phyloP scores from a whole-genome alignment of 371 early-diverging fungal genomes.

The Mortierella sp. region DNA sequence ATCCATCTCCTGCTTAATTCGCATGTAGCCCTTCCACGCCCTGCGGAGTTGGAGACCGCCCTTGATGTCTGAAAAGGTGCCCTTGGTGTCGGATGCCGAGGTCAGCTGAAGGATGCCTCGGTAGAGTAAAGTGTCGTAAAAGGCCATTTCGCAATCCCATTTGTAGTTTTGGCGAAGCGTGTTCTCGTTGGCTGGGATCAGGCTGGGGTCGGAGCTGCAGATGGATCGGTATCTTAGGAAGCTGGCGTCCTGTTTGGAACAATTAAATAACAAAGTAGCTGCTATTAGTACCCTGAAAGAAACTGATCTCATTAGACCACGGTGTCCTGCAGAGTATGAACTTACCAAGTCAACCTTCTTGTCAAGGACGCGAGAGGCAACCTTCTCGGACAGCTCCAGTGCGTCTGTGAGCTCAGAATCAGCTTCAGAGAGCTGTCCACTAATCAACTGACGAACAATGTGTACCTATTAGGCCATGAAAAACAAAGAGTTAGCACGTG shows the following conservation, averaged over 20 bases:
- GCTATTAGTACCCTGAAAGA: background rate
- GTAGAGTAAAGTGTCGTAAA: slow-evolving; percentile 57
- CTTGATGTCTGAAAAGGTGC: slow-evolving; percentile 58
- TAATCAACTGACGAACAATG: slow-evolving; percentile 48
- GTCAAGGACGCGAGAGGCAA: slow-evolving; percentile 39
- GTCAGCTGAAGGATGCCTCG: slow-evolving; percentile 57
- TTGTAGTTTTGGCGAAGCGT: slow-evolving; percentile 59
- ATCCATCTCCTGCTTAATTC: slow-evolving; percentile 59
- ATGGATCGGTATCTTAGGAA: slow-evolving; percentile 35
- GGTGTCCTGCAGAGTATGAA: background rate
- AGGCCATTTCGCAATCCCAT: slow-evolving; percentile 61
- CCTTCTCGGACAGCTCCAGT: slow-evolving; percentile 45
- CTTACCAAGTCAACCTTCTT: slow-evolving; percentile 50
- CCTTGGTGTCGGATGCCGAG: slow-evolving; percentile 55
- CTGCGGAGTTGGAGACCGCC: slow-evolving; percentile 58
- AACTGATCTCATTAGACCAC: background rate
- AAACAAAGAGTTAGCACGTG: background rate
- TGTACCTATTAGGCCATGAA: slow-evolving; percentile 25
- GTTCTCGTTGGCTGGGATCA: slow-evolving; percentile 37
- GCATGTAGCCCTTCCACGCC: slow-evolving; percentile 59
- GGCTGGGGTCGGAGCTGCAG: slow-evolving; percentile 35
- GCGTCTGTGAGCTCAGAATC: slow-evolving; percentile 52
- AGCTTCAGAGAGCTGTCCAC: slow-evolving; percentile 50
- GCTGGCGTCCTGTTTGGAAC: slow-evolving; percentile 32
- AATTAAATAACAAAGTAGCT: background rate